These are phyloP conservation scores for Pseudogymnoascus sp. DNA, from an alignment of 2,329 filamentous ascomycete genomes.

Conservation along the genomic window DNA sequence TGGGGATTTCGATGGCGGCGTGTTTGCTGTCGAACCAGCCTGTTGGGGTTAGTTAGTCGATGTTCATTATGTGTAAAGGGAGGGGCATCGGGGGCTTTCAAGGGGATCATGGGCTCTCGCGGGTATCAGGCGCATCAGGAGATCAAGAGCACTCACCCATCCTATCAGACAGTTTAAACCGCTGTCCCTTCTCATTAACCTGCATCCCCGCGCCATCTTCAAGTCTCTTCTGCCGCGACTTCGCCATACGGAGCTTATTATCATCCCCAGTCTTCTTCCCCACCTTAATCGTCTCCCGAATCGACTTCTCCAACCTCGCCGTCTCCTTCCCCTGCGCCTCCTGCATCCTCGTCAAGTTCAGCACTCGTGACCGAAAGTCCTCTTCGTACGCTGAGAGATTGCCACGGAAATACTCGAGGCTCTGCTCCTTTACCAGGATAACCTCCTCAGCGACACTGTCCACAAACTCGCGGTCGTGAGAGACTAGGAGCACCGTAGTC, in stretches of 20 bases:
- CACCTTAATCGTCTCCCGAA: slow-evolving; percentile 65
- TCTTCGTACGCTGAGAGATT: slow-evolving; percentile 66
- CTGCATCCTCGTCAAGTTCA: slow-evolving; percentile 67
- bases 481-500: slow-evolving; percentile 69
- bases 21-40: slow-evolving; percentile 45
- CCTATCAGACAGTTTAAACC: slow-evolving; percentile 64
- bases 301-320: slow-evolving; percentile 72
- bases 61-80: not conserved
- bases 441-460: slow-evolving; percentile 70
- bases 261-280: slow-evolving; percentile 74
- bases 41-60: not conserved
- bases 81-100: not conserved
- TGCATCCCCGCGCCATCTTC: slow-evolving; percentile 75
- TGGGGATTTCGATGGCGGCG: slow-evolving; percentile 57
- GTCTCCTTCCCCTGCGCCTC: slow-evolving; percentile 76
- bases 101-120: not conserved
- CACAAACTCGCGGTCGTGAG: slow-evolving; percentile 77
- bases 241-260: slow-evolving; percentile 80
- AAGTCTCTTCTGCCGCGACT: slow-evolving; percentile 75
- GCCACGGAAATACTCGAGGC: slow-evolving; percentile 67
- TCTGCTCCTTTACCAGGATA: slow-evolving; percentile 66
- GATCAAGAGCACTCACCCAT: not conserved
- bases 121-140: no score
- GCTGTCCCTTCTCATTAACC: slow-evolving; percentile 61
- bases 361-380: slow-evolving; percentile 59